Evolutionary conservation across 495 filamentous ascomycete species (phyloP).

Genomic region (Parathielavia hyrcaniae): DNA sequence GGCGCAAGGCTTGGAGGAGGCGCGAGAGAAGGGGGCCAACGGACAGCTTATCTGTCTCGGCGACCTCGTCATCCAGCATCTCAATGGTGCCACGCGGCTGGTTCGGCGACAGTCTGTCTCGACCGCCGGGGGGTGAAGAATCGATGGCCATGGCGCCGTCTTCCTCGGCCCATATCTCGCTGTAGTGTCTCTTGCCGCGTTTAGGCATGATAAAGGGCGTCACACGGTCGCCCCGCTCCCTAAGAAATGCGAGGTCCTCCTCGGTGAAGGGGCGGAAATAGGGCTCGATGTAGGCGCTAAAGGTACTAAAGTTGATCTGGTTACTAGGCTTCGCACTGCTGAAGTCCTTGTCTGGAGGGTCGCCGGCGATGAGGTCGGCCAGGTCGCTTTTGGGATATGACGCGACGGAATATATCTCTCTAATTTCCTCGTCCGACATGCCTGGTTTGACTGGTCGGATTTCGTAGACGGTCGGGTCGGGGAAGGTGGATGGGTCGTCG

Average conservation of each 20-base stretch:
- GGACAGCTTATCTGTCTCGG: conserved; percentile 86
- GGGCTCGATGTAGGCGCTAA: conserved; percentile 79
- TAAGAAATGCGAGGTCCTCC: conserved; percentile 89
- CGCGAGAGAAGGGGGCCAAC: conserved; percentile 77
- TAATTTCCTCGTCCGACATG: conserved; percentile 76
- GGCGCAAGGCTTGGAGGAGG: conserved; percentile 74
- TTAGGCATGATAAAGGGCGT: conserved; percentile 80
- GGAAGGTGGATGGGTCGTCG: conserved; percentile 82
- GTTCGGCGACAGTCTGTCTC: conserved; percentile 66
- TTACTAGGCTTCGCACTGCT: conserved; percentile 88
- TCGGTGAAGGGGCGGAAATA: conserved; percentile 87
- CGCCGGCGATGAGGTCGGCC: conserved; percentile 75
- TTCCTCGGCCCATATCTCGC: conserved; percentile 87
- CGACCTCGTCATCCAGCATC: conserved; percentile 71
- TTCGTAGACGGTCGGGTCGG: conserved; percentile 91
- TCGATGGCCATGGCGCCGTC: conserved; percentile 72
- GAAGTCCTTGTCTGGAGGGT: conserved; percentile 87
- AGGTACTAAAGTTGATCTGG: conserved; percentile 87
- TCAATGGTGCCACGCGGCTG: conserved; percentile 79
- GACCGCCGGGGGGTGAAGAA: conserved; percentile 43
- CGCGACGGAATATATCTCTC: conserved; percentile 79
- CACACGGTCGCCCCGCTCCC: conserved; percentile 79
- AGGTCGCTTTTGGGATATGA: conserved; percentile 76
- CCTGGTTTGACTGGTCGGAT: conserved; percentile 66
- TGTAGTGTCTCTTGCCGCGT: conserved; percentile 78